Base-by-base conservation (phyloP, 2,329 filamentous ascomycete genomes). In the Colletotrichum sp. region DNA sequence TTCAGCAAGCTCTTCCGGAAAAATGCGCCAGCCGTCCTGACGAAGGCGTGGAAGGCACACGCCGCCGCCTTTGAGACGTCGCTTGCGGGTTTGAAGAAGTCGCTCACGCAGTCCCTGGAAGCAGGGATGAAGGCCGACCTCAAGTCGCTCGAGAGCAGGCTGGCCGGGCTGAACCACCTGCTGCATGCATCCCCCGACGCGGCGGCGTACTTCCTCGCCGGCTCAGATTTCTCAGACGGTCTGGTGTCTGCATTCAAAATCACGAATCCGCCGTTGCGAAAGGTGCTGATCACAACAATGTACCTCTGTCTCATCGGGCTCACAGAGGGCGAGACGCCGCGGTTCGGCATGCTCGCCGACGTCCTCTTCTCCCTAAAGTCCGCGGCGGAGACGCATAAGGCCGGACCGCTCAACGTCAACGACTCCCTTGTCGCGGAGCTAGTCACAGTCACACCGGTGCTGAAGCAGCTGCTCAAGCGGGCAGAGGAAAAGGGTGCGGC, bases 201-300 rank as follows among this genome's bases (percentile, higher is more conserved):
- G 1, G 90, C 90, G 24, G 85, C 87, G 2, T 87, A 94, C 79
- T 93, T 98, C 80, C 90, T 98, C 79, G 94, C 94, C 0, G 96
- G 96, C 1, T 96, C 94, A 67, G 96, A 98, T 84, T 96, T 97
- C 79, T 84, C 98, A 24, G 96, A 98, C 82, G 92, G 94, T 1
- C 88, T 98, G 15, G 87, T 92, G 48, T 86, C 86, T 66, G 92
- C 92, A 77, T 96, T 93, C 83, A 89, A 87, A 65, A 89, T 93
- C 73, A 92, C 91, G 83, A 91, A 93, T 72, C 89, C 90, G 21
- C 88, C 89, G 1, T 80, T 96, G 59, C 91, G 93, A 74, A 94
- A 91, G 77, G 89, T 90, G 18, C 90, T 98, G 34, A 89, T 96
- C 63, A 92, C 94, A 2, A 93, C 94, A 5, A 87, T 92, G 15